Base-by-base conservation (phyloP, 805 yeast genomes). In the Pichia membranifaciens region DNA sequence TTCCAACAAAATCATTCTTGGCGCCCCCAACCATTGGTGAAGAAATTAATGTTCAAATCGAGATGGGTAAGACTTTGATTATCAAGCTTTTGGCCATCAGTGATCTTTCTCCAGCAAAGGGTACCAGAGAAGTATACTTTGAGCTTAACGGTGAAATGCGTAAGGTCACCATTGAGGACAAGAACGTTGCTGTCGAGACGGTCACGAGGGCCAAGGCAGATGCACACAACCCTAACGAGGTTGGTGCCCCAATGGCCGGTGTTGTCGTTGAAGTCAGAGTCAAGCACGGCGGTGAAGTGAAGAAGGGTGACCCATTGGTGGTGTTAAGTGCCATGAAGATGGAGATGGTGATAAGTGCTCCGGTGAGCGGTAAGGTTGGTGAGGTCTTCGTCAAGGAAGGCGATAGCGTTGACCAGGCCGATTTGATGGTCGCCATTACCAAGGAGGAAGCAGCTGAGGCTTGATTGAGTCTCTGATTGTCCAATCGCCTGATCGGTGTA, bases 241-340 rank as follows among this genome's bases (percentile, higher is more conserved):
- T 93, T 53, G 98, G 98, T 58, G 95, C 99, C 5, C 99, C 99
- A 70, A 91, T 91, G 98, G 95, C 98, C 37, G 99, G 99, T 73
- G 97, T 90, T 54, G 87, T 91, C 52, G 87, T 91, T 54, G 99
- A 93, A 71, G 86, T 90, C 46, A 87, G 95, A 64, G 88, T 89
- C 54, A 87, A 88, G 73, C 79, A 80, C 57, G 96, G 95, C 51
- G 76, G 82, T 45, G 84, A 84, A 55, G 96, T 93, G 55, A 88
- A 87, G 79, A 91, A 91, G 79, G 99, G 99, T 56, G 96, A 91
- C 65, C 90, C 96, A 31, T 68, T 91, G 54, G 95, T 95, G 52
- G 96, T 91, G 22, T 76, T 91, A 64, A 81, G 91, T 65, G 99
- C 99, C 54, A 91, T 91, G 99, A 91, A 91, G 80, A 91, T 91